These are phyloP conservation scores for Trichocomaceae sp. DNA, from an alignment of 2,329 filamentous ascomycete species.

Conservation along the genomic window DNA sequence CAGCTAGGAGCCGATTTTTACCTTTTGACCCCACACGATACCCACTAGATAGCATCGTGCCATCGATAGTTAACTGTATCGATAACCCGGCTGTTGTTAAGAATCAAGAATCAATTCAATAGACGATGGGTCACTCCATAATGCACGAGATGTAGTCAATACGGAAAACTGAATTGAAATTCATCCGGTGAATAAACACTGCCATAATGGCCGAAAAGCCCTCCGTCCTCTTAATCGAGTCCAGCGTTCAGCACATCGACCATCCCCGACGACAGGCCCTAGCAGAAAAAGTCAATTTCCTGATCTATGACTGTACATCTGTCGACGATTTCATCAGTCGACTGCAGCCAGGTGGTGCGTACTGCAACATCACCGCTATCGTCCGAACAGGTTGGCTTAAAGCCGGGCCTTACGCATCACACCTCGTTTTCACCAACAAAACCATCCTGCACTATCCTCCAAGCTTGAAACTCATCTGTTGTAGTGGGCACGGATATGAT, in stretches of 20 bases:
- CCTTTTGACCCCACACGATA: not conserved
- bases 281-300: conserved; percentile 13
- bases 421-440: conserved; percentile 21
- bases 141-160: not conserved
- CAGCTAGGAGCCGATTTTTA: not conserved
- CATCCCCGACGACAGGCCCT: conserved; percentile 5
- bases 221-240: conserved; percentile 5
- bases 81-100: not conserved
- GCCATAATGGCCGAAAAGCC: conserved; percentile 9
- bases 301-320: conserved; percentile 9
- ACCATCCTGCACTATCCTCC: conserved; percentile 14
- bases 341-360: conserved; percentile 23
- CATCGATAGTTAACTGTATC: not conserved
- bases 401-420: conserved; percentile 23
- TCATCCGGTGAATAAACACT: conserved; percentile 1
- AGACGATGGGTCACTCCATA: not conserved
- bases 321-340: conserved; percentile 14
- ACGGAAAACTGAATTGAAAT: not conserved
- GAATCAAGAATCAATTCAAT: conserved; percentile 1
- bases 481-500: conserved; percentile 9
- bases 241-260: conserved; percentile 8
- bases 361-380: conserved; percentile 25
- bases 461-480: conserved; percentile 6
- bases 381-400: conserved; percentile 29
- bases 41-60: not conserved